Conservation (phyloP, 495 filamentous ascomycete species). For the Rostrohypoxylon terebratum region DNA sequence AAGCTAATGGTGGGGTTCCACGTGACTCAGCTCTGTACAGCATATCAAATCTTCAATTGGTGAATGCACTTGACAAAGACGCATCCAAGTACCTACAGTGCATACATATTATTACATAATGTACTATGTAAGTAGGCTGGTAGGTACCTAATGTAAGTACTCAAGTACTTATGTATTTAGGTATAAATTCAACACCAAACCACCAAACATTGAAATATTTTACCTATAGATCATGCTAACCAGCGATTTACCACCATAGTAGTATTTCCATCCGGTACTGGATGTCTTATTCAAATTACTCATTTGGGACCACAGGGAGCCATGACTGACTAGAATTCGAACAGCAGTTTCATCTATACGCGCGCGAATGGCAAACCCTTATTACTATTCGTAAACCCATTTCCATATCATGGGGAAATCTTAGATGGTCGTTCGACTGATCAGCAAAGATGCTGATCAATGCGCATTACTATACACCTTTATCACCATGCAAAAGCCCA, state of each 20-base stretch:
- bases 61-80: neutral
- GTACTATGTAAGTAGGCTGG: no score
- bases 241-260: neutral
- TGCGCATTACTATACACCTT: slow-evolving; percentile 44
- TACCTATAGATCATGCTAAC: neutral
- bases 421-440: slow-evolving; percentile 8
- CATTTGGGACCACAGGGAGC: neutral
- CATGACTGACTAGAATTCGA: neutral
- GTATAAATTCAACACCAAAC: no score
- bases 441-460: slow-evolving; percentile 18
- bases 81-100: neutral
- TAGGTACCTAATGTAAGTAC: no score
- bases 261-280: neutral
- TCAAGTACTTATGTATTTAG: no score
- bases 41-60: neutral
- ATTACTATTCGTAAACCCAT: slow-evolving; percentile 15
- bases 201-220: no score
- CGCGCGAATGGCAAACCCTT: neutral
- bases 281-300: neutral
- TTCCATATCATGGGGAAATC: slow-evolving; percentile 18
- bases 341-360: neutral
- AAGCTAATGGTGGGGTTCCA: neutral
- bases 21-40: slow-evolving; percentile 6
- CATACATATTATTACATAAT: no score
- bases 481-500: slow-evolving; percentile 39